Evolutionary conservation across 2,329 filamentous ascomycete genomes (phyloP).

Genomic region (Penicillium frequentans): DNA sequence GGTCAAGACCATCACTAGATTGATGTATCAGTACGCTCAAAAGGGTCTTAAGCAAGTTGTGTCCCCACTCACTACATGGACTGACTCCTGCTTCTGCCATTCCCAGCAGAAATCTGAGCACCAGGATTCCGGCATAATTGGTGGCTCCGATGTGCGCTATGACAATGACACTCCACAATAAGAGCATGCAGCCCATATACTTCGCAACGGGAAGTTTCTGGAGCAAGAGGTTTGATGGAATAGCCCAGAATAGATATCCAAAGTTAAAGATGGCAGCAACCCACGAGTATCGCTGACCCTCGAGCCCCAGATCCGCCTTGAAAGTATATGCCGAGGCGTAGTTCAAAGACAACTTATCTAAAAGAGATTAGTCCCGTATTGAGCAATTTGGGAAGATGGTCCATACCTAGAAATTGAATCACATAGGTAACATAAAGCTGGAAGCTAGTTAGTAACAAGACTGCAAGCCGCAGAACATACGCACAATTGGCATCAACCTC

Average conservation of each 20-base stretch:
- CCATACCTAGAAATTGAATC: background rate
- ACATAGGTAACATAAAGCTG: background rate
- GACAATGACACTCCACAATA: conserved; percentile 45
- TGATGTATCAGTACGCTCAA: conserved; percentile 7
- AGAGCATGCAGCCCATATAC: conserved; percentile 42
- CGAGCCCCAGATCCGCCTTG: conserved; percentile 43
- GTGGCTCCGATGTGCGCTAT: conserved; percentile 39
- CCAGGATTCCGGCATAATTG: conserved; percentile 45
- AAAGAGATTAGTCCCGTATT: background rate
- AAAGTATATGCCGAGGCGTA: conserved; percentile 45
- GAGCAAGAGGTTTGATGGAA: conserved; percentile 43
- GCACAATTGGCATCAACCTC: background rate
- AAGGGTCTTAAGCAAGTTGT: background rate
- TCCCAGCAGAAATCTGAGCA: conserved; percentile 50
- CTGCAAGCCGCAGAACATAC: background rate
- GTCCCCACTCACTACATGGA: conserved; percentile 28
- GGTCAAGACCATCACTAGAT: conserved; percentile 33
- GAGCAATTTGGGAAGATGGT: background rate
- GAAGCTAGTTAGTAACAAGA: background rate
- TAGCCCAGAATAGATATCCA: conserved; percentile 44
- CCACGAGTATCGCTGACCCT: conserved; percentile 47
- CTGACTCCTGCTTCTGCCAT: conserved; percentile 41
- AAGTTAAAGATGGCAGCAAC: conserved; percentile 48
- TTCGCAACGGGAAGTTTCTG: conserved; percentile 46
- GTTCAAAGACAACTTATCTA: conserved; percentile 30